These are phyloP conservation scores for Hyaloscypha hepaticicola DNA, from an alignment of 495 filamentous ascomycete genomes.

Conservation along the genomic window DNA sequence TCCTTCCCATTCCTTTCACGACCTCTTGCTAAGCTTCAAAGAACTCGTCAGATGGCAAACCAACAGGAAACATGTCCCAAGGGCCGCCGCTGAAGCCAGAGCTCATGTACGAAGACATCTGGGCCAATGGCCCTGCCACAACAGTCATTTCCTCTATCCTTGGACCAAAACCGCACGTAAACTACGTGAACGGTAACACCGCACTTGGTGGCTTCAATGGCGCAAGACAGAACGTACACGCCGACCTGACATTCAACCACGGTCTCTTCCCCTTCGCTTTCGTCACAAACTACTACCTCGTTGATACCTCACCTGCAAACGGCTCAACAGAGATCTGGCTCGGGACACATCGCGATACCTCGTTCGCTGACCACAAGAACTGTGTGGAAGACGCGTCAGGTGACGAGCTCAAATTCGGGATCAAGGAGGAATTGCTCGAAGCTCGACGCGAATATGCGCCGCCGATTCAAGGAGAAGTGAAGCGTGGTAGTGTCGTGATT, in stretches of 20 bases:
- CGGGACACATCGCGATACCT: neutral
- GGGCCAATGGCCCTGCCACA: neutral
- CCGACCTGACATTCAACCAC: neutral
- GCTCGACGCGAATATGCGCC: neutral
- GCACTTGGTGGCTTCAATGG: neutral
- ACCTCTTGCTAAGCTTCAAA: neutral
- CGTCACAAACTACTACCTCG: neutral
- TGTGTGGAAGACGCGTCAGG: neutral
- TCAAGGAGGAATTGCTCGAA: neutral
- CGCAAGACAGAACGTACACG: neutral
- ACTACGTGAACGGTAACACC: neutral
- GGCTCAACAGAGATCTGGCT: neutral
- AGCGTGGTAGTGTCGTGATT: neutral
- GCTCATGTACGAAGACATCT: neutral
- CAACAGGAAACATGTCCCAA: conserved; percentile 4
- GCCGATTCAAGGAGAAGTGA: neutral
- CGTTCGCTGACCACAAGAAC: neutral
- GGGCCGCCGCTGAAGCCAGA: neutral
- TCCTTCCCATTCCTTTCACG: too few species aligned
- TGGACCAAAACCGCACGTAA: neutral
- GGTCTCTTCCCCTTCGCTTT: neutral
- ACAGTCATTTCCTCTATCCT: neutral
- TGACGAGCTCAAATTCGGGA: neutral
- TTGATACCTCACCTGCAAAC: neutral
- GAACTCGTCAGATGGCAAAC: neutral